These are phyloP conservation scores for Handroanthus guayacan DNA, from an alignment of 257 asterid genomes.

Conservation along the genomic window DNA sequence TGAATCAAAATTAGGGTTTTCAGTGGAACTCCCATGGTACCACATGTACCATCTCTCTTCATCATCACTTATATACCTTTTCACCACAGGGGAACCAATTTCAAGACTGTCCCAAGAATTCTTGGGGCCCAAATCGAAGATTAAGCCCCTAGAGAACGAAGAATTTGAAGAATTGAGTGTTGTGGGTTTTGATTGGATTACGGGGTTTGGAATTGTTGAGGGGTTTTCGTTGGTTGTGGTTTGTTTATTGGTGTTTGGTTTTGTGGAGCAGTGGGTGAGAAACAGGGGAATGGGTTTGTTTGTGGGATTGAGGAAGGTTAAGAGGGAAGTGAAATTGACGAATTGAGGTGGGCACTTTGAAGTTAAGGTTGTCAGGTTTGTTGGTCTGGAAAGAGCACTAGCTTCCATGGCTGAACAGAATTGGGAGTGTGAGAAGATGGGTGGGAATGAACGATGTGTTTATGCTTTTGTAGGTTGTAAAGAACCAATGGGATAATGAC, in stretches of 20 bases:
- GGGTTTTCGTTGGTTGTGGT: slow-evolving; percentile 46
- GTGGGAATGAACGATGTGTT: slow-evolving; percentile 23
- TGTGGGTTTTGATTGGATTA: slow-evolving; percentile 40
- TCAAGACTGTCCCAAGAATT: slow-evolving; percentile 78
- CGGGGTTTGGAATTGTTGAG: slow-evolving; percentile 38
- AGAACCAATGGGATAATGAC: slow-evolving; percentile 26
- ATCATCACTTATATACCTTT: slow-evolving; percentile 81
- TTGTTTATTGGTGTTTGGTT: slow-evolving; percentile 57
- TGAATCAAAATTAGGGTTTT: slow-evolving; percentile 48
- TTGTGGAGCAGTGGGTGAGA: slow-evolving; percentile 61
- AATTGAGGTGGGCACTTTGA: slow-evolving; percentile 40
- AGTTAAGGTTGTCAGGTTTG: slow-evolving; percentile 40
- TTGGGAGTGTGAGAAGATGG: slow-evolving; percentile 29
- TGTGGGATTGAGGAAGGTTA: slow-evolving; percentile 35
- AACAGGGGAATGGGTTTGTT: slow-evolving; percentile 40
- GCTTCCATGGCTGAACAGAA: slow-evolving; percentile 50
- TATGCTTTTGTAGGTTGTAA: neutral
- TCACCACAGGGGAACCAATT: slow-evolving; percentile 93
- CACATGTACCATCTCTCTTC: slow-evolving; percentile 95
- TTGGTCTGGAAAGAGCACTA: slow-evolving; percentile 28
- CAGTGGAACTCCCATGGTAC: slow-evolving; percentile 71
- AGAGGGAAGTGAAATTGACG: slow-evolving; percentile 38
- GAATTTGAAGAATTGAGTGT: slow-evolving; percentile 48
- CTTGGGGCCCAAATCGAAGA: slow-evolving; percentile 66
- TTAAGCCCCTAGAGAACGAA: slow-evolving; percentile 68